phyloP scores from a whole-genome alignment of 1,284 basidiomycete genomes.

The Cryptococcus amylolentus region DNA sequence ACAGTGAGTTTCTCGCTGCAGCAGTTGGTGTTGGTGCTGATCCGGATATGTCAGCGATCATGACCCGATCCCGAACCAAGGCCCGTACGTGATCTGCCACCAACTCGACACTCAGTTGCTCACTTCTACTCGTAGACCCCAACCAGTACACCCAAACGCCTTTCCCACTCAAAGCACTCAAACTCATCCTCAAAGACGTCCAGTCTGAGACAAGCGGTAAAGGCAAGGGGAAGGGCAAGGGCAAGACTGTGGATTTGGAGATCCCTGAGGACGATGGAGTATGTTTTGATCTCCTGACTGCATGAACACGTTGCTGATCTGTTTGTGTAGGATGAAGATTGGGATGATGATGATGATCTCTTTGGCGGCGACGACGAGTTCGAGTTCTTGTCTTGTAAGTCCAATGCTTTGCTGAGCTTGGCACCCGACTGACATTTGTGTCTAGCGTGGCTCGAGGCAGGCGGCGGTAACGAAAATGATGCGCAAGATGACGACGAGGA shows the following conservation, averaged over 20 bases:
- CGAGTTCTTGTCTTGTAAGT: conserved; percentile 51
- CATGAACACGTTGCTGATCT: not conserved
- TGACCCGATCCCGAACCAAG: conserved; percentile 88
- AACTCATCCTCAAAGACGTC: conserved; percentile 79
- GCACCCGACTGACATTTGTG: conserved; percentile 13
- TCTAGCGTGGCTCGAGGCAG: conserved; percentile 57
- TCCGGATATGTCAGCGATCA: conserved; percentile 64
- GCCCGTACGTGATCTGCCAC: conserved; percentile 27
- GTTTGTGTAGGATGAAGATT: conserved; percentile 68
- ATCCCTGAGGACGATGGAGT: conserved; percentile 65
- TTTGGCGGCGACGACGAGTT: conserved; percentile 46
- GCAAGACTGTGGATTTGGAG: conserved; percentile 53
- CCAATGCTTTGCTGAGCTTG: too few species aligned
- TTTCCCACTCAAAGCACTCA: conserved; percentile 87
- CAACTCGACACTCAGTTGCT: not conserved
- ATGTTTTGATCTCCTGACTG: conserved; percentile 9
- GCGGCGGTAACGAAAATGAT: conserved; percentile 63
- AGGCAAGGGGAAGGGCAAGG: conserved; percentile 57
- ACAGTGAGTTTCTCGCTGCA: conserved; percentile 58
- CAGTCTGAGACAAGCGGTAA: conserved; percentile 60
- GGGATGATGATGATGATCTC: conserved; percentile 71
- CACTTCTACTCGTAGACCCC: conserved; percentile 57
- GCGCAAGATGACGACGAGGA: conserved; percentile 86
- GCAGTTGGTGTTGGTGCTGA: not conserved
- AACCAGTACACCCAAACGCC: conserved; percentile 78